Evolutionary conservation across 2,329 filamentous ascomycete species (phyloP), one percentile per base, ranked within the genome.

Genomic region (Epichloe brachyelytri): DNA sequence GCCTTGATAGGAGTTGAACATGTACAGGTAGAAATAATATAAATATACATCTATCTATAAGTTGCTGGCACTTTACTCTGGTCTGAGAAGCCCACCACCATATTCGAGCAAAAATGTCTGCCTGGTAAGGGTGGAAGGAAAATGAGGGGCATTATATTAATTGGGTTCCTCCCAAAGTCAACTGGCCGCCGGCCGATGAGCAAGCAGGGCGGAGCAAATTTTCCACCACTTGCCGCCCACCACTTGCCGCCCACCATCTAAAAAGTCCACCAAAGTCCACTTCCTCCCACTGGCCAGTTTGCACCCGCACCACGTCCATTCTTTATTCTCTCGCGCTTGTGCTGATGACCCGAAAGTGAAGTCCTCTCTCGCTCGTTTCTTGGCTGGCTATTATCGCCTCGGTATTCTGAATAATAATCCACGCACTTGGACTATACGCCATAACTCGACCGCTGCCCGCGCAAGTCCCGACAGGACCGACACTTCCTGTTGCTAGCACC

Each of bases 151-250:
- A 0, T 37, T 15, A 15, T 15, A 37, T 10, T 6, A 14, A 37
- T 37, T 37, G 36, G 36, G 36, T 6, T 37, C 36, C 12, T 37
- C 12, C 15, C 11, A 37, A 14, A 11, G 26, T 30, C 26, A 30
- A 30, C 26, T 26, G 22, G 22, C 10, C 26, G 38, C 37, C 22
- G 39, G 47, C 47, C 38, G 46, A 48, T 30, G 26, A 26, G 26
- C 26, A 45, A 30, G 26, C 26, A 46, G 34, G 41, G 52, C 46
- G 46, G 48, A 47, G 52, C 52, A 54, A 54, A 54, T 54, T 54
- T 54, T 52, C 52, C 52, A 50, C 47, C 26, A 41, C 37, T 30
- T 26, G 12, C 20, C 19, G 22, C 5, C 39, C n/a, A 50, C 20
- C 26, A 41, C 36, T 26, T 30, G 14, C 22, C 20, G 26, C 6